These are phyloP conservation scores for Amphicarpaea edgeworthii DNA, from an alignment of 306 rosid genomes.

Conservation along the genomic window DNA sequence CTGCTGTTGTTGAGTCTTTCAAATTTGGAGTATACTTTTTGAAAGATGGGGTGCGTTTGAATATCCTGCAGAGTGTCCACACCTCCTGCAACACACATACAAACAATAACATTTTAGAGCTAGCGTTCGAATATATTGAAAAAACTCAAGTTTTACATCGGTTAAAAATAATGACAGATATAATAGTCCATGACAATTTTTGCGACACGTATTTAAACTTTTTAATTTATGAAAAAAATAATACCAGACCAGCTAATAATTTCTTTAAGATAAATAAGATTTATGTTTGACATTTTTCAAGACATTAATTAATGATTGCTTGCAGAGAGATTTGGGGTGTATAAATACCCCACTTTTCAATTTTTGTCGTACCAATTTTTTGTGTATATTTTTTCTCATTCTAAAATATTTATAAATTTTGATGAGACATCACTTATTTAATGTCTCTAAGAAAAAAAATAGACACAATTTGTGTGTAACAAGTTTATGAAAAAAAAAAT, in stretches of 20 bases:
- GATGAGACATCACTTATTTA: neutral
- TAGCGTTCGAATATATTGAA: no score
- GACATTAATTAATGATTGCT: neutral
- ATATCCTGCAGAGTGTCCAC: constrained; percentile 85
- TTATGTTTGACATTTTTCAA: neutral
- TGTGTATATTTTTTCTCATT: neutral
- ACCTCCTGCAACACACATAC: constrained; percentile 65
- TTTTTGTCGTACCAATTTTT: neutral
- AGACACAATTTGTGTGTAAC: neutral
- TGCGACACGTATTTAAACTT: no score
- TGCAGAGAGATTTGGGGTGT: neutral
- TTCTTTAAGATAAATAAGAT: no score
- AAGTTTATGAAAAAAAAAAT: neutral
- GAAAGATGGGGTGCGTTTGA: constrained; percentile 67
- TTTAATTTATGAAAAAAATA: no score
- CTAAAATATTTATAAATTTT: neutral
- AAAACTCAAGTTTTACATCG: no score
- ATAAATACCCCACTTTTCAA: neutral
- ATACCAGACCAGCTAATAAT: no score
- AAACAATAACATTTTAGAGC: neutral
- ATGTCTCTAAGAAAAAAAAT: neutral
- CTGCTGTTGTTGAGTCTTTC: constrained; percentile 37
- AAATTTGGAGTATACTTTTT: constrained; percentile 57
- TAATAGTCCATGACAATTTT: no score
- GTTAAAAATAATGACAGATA: no score